Percentiles rank a stretch among this genome's conserved stretches.
These are phyloP conservation scores for Claviceps sorghi DNA, from an alignment of 2,329 filamentous ascomycete genomes.

Conservation along the genomic window DNA sequence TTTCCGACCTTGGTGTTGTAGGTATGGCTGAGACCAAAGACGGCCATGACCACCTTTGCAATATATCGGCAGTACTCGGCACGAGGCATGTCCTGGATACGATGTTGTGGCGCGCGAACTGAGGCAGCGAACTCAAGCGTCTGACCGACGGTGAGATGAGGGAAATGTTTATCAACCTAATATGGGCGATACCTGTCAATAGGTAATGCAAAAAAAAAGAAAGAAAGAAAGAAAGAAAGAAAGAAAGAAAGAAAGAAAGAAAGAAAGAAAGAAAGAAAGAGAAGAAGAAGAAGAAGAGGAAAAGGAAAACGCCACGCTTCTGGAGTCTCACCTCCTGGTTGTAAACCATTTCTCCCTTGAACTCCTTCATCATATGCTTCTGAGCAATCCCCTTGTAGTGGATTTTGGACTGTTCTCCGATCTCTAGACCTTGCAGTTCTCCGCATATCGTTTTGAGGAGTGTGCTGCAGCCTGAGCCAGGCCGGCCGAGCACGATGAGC, in stretches of 20 bases:
- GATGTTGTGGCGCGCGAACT: constrained; percentile 50
- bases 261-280: too few species aligned
- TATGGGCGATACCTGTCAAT: not conserved
- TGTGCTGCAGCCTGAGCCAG: constrained; percentile 50
- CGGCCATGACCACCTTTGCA: constrained; percentile 51
- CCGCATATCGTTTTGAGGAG: constrained; percentile 47
- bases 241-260: not conserved
- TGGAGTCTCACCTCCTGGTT: constrained; percentile 46
- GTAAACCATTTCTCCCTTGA: constrained; percentile 54
- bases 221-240: not conserved
- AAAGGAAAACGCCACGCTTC: not conserved
- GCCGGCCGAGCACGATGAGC: constrained; percentile 52
- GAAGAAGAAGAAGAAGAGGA: not conserved
- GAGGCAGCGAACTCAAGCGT: constrained; percentile 61
- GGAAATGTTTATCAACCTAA: constrained; percentile 56
- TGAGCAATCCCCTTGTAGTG: constrained; percentile 49
- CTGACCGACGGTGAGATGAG: constrained; percentile 60
- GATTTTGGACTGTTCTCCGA: constrained; percentile 35
- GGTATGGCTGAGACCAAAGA: constrained; percentile 60
- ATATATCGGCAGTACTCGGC: constrained; percentile 47
- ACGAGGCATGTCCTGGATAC: constrained; percentile 47
- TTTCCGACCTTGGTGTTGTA: constrained; percentile 62
- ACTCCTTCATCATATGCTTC: constrained; percentile 40
- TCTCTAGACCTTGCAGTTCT: constrained; percentile 41
- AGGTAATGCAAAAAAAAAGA: not conserved